Evolutionary conservation across 75 land plant species (phyloP).

Genomic region (Selaginella tamariscina): DNA sequence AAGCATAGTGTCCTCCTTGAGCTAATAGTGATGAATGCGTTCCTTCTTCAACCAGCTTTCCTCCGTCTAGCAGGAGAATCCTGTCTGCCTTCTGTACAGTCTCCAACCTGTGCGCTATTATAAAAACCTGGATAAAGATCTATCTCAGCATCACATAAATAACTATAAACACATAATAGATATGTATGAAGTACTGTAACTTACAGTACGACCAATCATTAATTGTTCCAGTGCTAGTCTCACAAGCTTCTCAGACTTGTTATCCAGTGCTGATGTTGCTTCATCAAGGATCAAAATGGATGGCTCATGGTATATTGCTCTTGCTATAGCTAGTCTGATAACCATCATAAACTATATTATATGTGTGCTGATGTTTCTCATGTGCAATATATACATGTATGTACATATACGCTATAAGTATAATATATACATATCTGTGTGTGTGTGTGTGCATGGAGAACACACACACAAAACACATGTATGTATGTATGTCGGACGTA

Average conservation of each 20-base stretch:
- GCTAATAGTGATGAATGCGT: constrained; percentile 36
- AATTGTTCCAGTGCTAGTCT: constrained; percentile 66
- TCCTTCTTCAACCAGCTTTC: constrained; percentile 56
- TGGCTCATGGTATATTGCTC: constrained; percentile 71
- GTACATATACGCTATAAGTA: constrained; percentile 2
- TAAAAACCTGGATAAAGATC: constrained; percentile 46
- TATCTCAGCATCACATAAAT: background rate
- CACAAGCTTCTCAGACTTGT: constrained; percentile 71
- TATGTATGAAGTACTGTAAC: constrained; percentile 12
- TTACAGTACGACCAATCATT: constrained; percentile 66
- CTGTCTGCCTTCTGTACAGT: constrained; percentile 70
- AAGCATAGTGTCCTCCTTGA: constrained; percentile 33
- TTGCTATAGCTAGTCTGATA: constrained; percentile 78
- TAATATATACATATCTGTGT: no score
- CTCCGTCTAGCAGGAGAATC: constrained; percentile 53
- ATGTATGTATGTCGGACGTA: no score
- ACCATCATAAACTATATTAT: background rate
- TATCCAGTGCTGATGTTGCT: constrained; percentile 92
- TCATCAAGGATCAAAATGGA: constrained; percentile 85
- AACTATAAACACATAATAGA: background rate
- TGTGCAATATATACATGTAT: background rate
- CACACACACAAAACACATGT: background rate
- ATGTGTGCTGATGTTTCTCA: background rate
- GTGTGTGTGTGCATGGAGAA: background rate
- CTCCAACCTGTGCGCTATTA: constrained; percentile 86